Conservation (phyloP, 441 rosid genomes). For the Mallotus repandus region DNA sequence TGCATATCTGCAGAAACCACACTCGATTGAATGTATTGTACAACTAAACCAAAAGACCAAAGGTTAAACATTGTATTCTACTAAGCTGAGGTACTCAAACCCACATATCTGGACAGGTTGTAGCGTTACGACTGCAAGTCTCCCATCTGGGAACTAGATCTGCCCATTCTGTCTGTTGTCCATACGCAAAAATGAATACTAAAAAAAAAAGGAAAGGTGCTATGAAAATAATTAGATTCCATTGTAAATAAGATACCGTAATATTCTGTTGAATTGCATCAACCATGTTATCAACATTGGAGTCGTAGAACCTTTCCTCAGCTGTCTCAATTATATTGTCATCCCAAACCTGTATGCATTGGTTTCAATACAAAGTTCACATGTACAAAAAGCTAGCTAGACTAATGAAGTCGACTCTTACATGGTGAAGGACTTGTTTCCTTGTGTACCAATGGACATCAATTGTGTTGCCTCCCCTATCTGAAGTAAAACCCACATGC, state of each 20-base stretch:
- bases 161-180: constrained; percentile 58
- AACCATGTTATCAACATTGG: constrained; percentile 49
- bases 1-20: constrained; percentile 53
- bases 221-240: neutral
- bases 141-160: constrained; percentile 66
- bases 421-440: constrained; percentile 82
- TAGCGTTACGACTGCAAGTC: constrained; percentile 45
- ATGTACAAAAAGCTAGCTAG: neutral
- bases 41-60: neutral
- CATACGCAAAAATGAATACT: neutral
- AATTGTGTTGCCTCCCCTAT: constrained; percentile 82
- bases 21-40: neutral
- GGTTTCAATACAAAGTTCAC: neutral
- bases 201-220: neutral
- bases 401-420: constrained; percentile 23
- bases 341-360: constrained; percentile 70
- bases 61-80: neutral
- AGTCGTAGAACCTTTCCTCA: constrained; percentile 47
- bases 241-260: constrained; percentile 40
- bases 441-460: constrained; percentile 83
- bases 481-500: constrained; percentile 71
- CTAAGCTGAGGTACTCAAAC: constrained; percentile 14
- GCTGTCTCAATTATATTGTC: constrained; percentile 63
- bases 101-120: constrained; percentile 66
- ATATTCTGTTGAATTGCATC: constrained; percentile 66